Base-by-base conservation (phyloP, 2,329 filamentous ascomycete species). In the Colletotrichum salicis region DNA sequence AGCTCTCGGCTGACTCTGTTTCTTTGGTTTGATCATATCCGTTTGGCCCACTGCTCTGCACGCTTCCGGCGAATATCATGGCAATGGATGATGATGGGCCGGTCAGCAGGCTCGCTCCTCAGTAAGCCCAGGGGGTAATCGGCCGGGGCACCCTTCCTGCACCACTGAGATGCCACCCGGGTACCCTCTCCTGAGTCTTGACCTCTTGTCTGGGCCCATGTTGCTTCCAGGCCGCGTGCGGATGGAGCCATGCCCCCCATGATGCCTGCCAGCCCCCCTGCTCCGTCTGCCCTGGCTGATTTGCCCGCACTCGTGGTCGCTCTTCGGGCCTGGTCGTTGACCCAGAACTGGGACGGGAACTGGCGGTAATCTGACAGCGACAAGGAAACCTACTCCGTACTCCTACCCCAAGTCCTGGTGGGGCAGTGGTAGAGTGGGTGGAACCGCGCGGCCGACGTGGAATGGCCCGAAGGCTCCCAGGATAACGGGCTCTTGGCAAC, bases 341-440 rank as follows among this genome's bases (percentile, higher is more conserved):
- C 55, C 55, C 22, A 54, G 31, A 55, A 55, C 59, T 69, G 59
- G 65, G 65, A 71, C 65, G 52, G 70, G 60, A 66, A 71, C 70
- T 56, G 33, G 56, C 64, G 66, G 70, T 60, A 72, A 72, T 70
- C 70, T 72, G 66, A 61, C 70, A 61, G 64, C 54, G 67, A 70
- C 66, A 72, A 60, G 70, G 65, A 61, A 24, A 70, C 56, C 67
- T 61, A 55, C 59, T 62, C 45, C 55, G 41, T 61, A 55, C 59
- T 62, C 45, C 55, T 52, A 51, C 56, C 65, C 58, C 59, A 66
- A 29, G 56, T 37, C 41, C 45, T 64, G 70, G 67, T 66, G 70
- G 70, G 60, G 66, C 70, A 65, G 48, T 33, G 22, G 33, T 62
- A 61, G 24, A 67, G 62, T 67, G 57, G 52, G 64, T 63, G 64